phyloP scores from a whole-genome alignment of 495 filamentous ascomycete genomes.

The Tuber melanosporum region DNA sequence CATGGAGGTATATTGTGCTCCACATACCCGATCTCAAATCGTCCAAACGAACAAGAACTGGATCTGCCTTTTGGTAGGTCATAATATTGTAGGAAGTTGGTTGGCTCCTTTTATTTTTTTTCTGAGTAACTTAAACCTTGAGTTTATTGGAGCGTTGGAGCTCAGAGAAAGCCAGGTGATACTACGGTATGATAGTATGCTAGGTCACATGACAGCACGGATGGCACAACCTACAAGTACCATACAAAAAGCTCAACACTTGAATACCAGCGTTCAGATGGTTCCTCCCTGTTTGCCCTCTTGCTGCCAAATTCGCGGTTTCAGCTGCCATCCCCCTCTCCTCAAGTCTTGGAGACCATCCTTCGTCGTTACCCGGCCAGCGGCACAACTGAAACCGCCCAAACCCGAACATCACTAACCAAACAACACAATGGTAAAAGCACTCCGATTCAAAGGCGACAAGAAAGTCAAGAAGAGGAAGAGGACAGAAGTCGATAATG shows the following conservation, averaged over 20 bases:
- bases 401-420: background rate
- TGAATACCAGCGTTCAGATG: no score
- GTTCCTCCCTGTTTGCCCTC: no score
- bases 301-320: background rate
- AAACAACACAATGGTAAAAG: slow-evolving; percentile 58
- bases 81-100: slow-evolving; percentile 9
- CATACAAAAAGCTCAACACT: no score
- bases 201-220: no score
- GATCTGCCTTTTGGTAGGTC: slow-evolving; percentile 26
- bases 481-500: slow-evolving; percentile 48
- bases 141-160: background rate
- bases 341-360: no score
- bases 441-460: slow-evolving; percentile 92
- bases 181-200: background rate
- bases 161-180: background rate
- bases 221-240: no score
- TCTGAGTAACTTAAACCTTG: background rate
- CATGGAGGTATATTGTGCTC: background rate
- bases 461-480: slow-evolving; percentile 92
- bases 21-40: slow-evolving; percentile 27
- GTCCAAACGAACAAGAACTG: slow-evolving; percentile 36
- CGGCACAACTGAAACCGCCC: background rate
- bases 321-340: background rate
- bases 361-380: background rate
- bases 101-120: background rate